Evolutionary conservation across 129 eudicot genomes (phyloP), one percentile per base, ranked within the genome.

Genomic region (Deinandra increscens): DNA sequence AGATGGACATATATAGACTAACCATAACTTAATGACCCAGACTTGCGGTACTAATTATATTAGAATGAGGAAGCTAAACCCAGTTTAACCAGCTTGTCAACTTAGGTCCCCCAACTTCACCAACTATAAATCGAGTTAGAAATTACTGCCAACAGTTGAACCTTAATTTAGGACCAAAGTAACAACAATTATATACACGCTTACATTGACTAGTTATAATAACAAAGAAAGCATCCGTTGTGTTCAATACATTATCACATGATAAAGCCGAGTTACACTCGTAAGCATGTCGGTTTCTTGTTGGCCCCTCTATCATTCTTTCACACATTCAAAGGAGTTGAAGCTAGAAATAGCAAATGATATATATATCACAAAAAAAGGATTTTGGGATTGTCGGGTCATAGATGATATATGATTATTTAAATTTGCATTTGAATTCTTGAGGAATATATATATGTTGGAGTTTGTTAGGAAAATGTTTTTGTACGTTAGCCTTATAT

Each of bases 231-330:
- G 31, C 31, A 26, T 26, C 31, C 31, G 37, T 18, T 71, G 13
- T 45, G 60, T 19, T 48, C 6, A 9, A n/a, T 19, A 15, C 59
- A 23, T 5, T 45, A 74, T 39, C 20, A 56, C 55, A 66, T 67
- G 39, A 66, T 67, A 46, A 59, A 75, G 54, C 61, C 63, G 43
- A 68, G 55, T 68, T 23, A 75, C 55, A 50, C 78, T 63, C 43
- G 63, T 73, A 73, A 73, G 70, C 77, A 49, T 73, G 78, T 63
- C 50, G 55, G 50, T 48, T 48, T 53, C 49, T 34, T 75, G 80
- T 55, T 58, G 23, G 9, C 42, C 41, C 59, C 59, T 75, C 59
- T 37, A 60, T 68, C 45, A 22, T 67, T 39, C 56, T 45, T 58
- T 68, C 69, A 58, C 73, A 58, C 60, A 68, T 58, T 6, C 23